Evolutionary conservation across 805 yeast species (phyloP).

Genomic region (Ogataea trehalophila): DNA sequence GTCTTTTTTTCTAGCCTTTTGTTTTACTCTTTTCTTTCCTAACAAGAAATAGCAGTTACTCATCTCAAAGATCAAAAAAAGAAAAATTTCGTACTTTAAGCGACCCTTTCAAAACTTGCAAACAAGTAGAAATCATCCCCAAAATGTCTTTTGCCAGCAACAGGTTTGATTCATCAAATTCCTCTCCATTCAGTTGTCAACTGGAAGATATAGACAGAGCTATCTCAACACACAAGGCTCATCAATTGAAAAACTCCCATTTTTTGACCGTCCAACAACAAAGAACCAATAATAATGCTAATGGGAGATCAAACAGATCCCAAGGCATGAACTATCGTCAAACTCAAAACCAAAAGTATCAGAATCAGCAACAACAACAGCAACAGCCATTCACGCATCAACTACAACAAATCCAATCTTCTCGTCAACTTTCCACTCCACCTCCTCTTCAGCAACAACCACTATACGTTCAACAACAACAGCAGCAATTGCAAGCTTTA

Average conservation of each 20-base stretch:
- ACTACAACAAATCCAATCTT: not conserved
- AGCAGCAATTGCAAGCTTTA: conserved; percentile 1
- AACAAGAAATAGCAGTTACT: not conserved
- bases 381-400: not conserved
- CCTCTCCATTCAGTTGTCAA: conserved; percentile 9
- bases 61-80: too few relatives aligned
- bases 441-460: not conserved
- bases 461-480: not conserved
- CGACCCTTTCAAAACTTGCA: not conserved
- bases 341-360: not conserved
- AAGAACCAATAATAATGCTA: not conserved
- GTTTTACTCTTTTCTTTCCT: not conserved
- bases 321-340: not conserved
- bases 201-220: conserved; percentile 11
- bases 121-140: not conserved
- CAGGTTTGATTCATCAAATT: not conserved
- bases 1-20: not conserved
- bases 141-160: not conserved
- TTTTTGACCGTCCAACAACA: not conserved
- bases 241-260: not conserved
- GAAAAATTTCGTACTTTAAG: not conserved
- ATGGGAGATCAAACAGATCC: not conserved
- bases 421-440: not conserved
- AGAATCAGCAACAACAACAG: not conserved
- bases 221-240: not conserved